phyloP scores from a whole-genome alignment of 2,329 filamentous ascomycete species.

The Venturiaceae sp. region DNA sequence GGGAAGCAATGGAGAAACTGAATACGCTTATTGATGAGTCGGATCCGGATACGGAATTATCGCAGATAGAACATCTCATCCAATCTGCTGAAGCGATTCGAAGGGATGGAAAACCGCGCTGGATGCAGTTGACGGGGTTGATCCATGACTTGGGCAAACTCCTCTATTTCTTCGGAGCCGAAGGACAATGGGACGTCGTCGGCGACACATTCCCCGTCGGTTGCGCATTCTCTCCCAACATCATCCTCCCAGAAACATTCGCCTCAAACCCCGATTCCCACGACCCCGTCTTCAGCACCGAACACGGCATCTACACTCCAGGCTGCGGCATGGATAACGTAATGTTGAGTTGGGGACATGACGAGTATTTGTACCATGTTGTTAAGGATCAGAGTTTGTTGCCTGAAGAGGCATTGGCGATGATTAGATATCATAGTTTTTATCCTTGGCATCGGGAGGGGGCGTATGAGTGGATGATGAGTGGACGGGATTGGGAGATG shows the following conservation, averaged over 20 bases:
- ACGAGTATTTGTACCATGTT: conserved; percentile 81
- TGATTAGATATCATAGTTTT: conserved; percentile 90
- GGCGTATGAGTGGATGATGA: conserved; percentile 76
- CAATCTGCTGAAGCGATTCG: conserved; percentile 86
- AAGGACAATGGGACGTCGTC: conserved; percentile 89
- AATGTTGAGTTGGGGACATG: conserved; percentile 85
- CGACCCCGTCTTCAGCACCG: conserved; percentile 63
- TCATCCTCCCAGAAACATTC: conserved; percentile 77
- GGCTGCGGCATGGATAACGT: conserved; percentile 79
- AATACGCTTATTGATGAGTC: conserved; percentile 86
- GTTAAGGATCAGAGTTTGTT: conserved; percentile 73
- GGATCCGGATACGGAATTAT: conserved; percentile 79
- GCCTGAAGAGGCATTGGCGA: conserved; percentile 73
- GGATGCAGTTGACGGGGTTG: conserved; percentile 71
- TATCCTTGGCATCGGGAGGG: conserved; percentile 84
- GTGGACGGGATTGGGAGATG: conserved; percentile 70
- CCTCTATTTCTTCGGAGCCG: conserved; percentile 70
- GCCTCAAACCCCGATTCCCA: conserved; percentile 61
- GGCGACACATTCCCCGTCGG: conserved; percentile 78
- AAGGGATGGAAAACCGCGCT: conserved; percentile 70
- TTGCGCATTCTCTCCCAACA: conserved; percentile 62
- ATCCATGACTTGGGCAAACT: conserved; percentile 76
- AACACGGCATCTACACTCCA: conserved; percentile 69
- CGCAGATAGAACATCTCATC: conserved; percentile 82
- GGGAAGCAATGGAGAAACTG: conserved; percentile 88